These are phyloP conservation scores for Cercospora sp. DNA, from an alignment of 2,329 filamentous ascomycete species.

Conservation along the genomic window DNA sequence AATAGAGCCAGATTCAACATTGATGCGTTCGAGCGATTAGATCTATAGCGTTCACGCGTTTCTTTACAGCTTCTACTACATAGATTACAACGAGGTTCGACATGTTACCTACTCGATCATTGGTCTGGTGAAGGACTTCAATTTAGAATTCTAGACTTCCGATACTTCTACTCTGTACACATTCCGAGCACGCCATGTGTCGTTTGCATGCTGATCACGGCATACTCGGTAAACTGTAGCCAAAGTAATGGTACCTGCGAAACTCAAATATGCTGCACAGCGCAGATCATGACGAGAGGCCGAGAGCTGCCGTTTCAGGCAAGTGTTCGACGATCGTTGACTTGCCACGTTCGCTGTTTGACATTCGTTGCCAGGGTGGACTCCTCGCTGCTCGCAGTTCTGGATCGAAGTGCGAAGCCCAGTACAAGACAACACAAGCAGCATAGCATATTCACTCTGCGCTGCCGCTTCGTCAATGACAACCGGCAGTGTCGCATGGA, in stretches of 20 bases:
- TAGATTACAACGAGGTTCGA: neutral
- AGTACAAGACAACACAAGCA: neutral
- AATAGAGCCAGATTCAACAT: neutral
- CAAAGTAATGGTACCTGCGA: neutral
- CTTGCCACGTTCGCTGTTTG: neutral
- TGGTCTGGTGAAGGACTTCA: neutral
- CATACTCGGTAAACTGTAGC: neutral
- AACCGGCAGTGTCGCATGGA: neutral
- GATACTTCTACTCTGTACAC: neutral
- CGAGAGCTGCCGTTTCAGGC: neutral
- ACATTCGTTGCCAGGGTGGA: neutral
- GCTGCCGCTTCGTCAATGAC: neutral
- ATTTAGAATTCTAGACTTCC: neutral
- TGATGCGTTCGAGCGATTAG: conserved; percentile 3
- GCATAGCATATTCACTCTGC: neutral
- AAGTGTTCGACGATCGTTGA: neutral
- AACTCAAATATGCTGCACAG: neutral
- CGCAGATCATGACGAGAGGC: conserved; percentile 9
- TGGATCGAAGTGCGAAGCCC: neutral
- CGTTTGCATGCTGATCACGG: conserved; percentile 1
- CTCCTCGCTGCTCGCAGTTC: neutral
- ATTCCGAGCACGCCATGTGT: neutral
- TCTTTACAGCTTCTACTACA: neutral
- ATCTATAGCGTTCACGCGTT: neutral
- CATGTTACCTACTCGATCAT: neutral